Evolutionary conservation across 225 moss, liverwort and hornwort species (phyloP).

Genomic region (Pseudoscleropodium purum): DNA sequence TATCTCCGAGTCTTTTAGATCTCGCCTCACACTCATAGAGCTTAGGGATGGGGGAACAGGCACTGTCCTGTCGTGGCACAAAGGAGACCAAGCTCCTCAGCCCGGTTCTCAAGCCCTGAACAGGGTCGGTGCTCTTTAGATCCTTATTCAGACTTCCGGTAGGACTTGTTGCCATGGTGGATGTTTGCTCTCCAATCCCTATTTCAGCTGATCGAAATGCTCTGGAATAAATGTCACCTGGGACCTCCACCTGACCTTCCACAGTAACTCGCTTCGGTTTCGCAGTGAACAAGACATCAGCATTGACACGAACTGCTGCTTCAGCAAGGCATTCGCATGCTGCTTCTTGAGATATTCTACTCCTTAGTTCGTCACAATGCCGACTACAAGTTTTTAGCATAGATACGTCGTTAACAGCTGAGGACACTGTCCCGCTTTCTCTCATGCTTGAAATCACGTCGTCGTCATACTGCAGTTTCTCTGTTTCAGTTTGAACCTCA

Average conservation of each 20-base stretch:
- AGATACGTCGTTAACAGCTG: not conserved
- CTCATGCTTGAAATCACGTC: not conserved
- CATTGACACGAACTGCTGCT: slow-evolving; percentile 27
- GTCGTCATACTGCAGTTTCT: not conserved
- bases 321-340: slow-evolving; percentile 30
- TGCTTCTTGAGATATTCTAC: slow-evolving; percentile 14
- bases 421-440: not conserved
- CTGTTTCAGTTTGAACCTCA: slow-evolving; percentile 27
- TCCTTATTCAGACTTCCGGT: not conserved
- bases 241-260: not conserved
- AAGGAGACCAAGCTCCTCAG: slow-evolving; percentile 4
- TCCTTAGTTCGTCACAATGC: slow-evolving; percentile 39
- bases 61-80: slow-evolving; percentile 2
- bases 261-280: slow-evolving; percentile 24
- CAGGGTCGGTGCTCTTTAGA: not conserved
- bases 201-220: not conserved
- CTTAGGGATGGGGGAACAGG: slow-evolving; percentile 18
- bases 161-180: not conserved
- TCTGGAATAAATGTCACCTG: not conserved
- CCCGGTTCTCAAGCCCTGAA: not conserved
- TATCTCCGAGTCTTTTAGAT: not conserved
- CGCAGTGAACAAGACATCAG: slow-evolving; percentile 41
- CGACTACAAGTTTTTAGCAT: slow-evolving; percentile 7
- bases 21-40: not conserved
- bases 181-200: not conserved